Evolutionary conservation across 257 asterid species (phyloP).

Genomic region (Cruciata laevipes): DNA sequence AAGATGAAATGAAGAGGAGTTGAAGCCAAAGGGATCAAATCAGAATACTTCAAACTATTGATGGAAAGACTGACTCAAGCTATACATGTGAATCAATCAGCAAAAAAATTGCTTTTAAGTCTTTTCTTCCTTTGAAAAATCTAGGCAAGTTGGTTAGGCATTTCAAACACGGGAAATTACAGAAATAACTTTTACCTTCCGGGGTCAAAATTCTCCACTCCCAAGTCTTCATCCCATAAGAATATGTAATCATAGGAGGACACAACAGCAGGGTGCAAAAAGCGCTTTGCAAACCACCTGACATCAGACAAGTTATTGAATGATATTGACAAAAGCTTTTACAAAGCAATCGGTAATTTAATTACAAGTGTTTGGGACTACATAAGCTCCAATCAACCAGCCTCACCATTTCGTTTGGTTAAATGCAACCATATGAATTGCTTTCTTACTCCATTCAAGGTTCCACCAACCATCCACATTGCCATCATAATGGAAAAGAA

Average conservation of each 20-base stretch:
- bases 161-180: neutral
- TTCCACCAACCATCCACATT: conserved; percentile 86
- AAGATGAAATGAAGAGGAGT: conserved; percentile 11
- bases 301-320: conserved; percentile 13
- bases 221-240: conserved; percentile 99
- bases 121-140: neutral
- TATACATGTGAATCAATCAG: neutral
- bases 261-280: conserved; percentile 82
- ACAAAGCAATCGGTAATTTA: neutral
- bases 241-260: conserved; percentile 81
- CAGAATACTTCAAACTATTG: neutral
- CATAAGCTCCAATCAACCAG: neutral
- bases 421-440: conserved; percentile 80
- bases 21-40: neutral
- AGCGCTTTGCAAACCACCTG: conserved; percentile 99
- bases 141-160: neutral
- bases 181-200: conserved; percentile 51
- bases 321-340: neutral
- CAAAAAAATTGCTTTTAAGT: neutral
- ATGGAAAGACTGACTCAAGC: neutral
- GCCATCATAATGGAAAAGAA: conserved; percentile 90
- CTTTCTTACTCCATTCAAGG: conserved; percentile 77
- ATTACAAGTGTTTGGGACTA: neutral
- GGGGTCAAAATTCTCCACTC: conserved; percentile 76
- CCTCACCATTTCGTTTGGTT: conserved; percentile 94